These are phyloP conservation scores for Pseudogymnoascus sp. DNA, from an alignment of 2,329 filamentous ascomycete genomes.

Conservation along the genomic window DNA sequence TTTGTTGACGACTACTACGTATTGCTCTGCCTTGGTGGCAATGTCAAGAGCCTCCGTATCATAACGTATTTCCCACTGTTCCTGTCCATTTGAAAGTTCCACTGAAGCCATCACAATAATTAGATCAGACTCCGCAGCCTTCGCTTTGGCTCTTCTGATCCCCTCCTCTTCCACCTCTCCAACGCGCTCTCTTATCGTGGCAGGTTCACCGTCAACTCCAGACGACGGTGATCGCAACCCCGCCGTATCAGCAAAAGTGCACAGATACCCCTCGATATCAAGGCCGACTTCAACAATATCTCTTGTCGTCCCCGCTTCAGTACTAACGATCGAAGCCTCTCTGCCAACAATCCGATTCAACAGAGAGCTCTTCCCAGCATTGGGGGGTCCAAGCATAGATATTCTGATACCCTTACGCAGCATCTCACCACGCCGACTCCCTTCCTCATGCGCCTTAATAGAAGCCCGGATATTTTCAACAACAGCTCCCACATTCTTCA, in stretches of 20 bases:
- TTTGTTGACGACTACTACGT: conserved; percentile 55
- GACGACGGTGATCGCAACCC: conserved; percentile 55
- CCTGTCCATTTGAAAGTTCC: conserved; percentile 38
- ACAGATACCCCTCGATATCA: conserved; percentile 82
- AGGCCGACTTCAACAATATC: conserved; percentile 89
- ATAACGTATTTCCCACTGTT: conserved; percentile 38
- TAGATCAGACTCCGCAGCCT: conserved; percentile 75
- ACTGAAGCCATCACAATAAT: conserved; percentile 74
- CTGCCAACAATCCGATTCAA: conserved; percentile 84
- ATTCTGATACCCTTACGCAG: conserved; percentile 78
- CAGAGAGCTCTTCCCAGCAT: conserved; percentile 89
- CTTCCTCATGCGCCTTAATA: conserved; percentile 62
- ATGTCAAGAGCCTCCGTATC: conserved; percentile 48
- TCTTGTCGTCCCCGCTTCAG: conserved; percentile 85
- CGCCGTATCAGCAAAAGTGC: conserved; percentile 91
- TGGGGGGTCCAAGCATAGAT: conserved; percentile 81
- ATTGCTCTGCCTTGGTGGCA: conserved; percentile 39
- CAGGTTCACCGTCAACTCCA: conserved; percentile 15
- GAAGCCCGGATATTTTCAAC: conserved; percentile 51
- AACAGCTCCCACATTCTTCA: conserved; percentile 58
- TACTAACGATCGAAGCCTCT: conserved; percentile 90
- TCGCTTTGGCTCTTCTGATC: conserved; percentile 74
- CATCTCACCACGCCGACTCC: conserved; percentile 74
- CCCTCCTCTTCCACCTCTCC: conserved; percentile 80
- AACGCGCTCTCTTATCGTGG: conserved; percentile 34